Evolutionary conservation across 108 stramenopile species (phyloP), one percentile per base, ranked within the genome.

Genomic region (Discostella pseudostelligera): DNA sequence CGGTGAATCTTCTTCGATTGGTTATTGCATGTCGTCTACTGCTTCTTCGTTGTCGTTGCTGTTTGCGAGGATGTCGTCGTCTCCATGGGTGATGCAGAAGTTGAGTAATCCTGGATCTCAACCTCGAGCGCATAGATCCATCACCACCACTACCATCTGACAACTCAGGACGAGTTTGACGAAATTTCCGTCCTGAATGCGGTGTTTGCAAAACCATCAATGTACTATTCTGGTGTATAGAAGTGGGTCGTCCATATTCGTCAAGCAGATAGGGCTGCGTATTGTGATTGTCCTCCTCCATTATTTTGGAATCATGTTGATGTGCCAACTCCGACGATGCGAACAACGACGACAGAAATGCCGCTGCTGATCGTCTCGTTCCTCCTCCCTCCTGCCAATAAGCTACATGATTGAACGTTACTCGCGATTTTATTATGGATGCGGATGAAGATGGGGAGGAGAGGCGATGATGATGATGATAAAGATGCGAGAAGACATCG

Each of bases 101-200:
- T 25, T 49, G 74, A 32, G 5, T 32, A 4, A 32, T 32, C 3
- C 19, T 59, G 44, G 55, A 24, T 58, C 21, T 51, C 44, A 19
- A 24, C 28, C 17, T 39, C 10, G 46, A 57, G 45, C 46, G 29
- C 8, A 58, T 28, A 19, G 9, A 51, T 1, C 12, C 25, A 51
- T 25, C 50, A 26, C 50, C 24, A 29, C 3, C 24, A 3, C 26
- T 51, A 13, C 1, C 5, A 56, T 16, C 55, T 17, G 45, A 53
- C 3, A 19, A 36, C 12, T 77, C 68, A 2, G 92, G 92, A 71
- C 89, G 92, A 32, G 85, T 76, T 1, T 88, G 92, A 19, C 54
- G 58, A 63, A 93, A 93, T 54, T 93, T 87, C 29, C 92, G 68
- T 16, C 88, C 92, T 3, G 88, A 78, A 67, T 93, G 92, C 28